Conservation (phyloP, 2,329 filamentous ascomycete genomes). For the Botrytis fabae region DNA sequence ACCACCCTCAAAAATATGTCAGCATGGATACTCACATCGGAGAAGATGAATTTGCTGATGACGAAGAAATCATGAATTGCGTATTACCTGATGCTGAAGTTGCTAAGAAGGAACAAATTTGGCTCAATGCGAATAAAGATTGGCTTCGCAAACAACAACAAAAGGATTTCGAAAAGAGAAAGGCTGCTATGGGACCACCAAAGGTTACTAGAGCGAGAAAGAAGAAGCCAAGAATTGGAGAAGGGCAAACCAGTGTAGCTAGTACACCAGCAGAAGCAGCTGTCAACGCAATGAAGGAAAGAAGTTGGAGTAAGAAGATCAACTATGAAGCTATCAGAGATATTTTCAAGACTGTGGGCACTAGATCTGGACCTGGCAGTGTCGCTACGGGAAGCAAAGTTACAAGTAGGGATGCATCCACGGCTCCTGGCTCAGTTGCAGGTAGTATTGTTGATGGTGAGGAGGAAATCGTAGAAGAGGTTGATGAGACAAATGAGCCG, state of each 20-base stretch:
- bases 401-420: constrained; percentile 40
- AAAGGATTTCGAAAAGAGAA: constrained; percentile 74
- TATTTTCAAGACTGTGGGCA: constrained; percentile 41
- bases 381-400: constrained; percentile 46
- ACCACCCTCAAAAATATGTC: constrained; percentile 50
- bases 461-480: not conserved
- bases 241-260: constrained; percentile 65
- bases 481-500: not conserved
- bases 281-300: constrained; percentile 64
- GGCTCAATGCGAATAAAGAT: constrained; percentile 93
- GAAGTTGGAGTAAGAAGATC: constrained; percentile 71
- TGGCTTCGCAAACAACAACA: constrained; percentile 86
- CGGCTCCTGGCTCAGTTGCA: constrained; percentile 20
- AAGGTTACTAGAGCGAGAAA: constrained; percentile 59
- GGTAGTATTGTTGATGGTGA: constrained; percentile 19
- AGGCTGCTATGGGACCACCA: constrained; percentile 53
- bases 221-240: constrained; percentile 60
- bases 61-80: constrained; percentile 83
- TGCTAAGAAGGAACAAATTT: constrained; percentile 83
- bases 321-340: constrained; percentile 65
- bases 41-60: constrained; percentile 83
- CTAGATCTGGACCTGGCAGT: constrained; percentile 49
- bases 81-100: constrained; percentile 72
- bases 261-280: constrained; percentile 69
- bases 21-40: constrained; percentile 66